These are phyloP conservation scores for Sclerotinia subarctica DNA, from an alignment of 2,329 filamentous ascomycete genomes.

Conservation along the genomic window DNA sequence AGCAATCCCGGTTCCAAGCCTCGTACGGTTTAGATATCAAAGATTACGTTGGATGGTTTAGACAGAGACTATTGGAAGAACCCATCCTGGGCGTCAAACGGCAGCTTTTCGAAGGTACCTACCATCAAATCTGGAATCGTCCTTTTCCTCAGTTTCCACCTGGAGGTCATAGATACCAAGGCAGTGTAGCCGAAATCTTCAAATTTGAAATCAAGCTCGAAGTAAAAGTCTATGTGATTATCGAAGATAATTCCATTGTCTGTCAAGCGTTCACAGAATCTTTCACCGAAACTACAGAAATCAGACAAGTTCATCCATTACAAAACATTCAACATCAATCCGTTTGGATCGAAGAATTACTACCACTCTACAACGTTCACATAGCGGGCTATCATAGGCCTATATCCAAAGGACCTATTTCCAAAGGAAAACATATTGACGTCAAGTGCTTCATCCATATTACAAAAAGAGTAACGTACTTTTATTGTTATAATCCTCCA, in stretches of 20 bases:
- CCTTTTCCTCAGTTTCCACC: not conserved
- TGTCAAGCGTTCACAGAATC: no score
- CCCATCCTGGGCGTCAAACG: no score
- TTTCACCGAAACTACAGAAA: no score
- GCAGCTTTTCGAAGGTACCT: not conserved
- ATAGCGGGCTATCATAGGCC: not conserved
- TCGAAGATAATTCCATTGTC: not conserved
- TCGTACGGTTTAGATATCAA: not conserved
- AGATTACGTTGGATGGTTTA: not conserved
- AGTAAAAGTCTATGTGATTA: not conserved
- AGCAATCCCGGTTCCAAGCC: not conserved
- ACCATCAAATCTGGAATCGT: not conserved
- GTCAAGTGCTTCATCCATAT: not conserved
- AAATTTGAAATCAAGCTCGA: not conserved
- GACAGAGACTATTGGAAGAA: not conserved
- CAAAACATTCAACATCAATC: not conserved
- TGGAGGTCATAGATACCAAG: not conserved
- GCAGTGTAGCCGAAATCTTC: not conserved
- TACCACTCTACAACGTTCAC: accelerated
- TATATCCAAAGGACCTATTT: no score
- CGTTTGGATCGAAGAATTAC: not conserved
- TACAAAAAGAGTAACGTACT: not conserved
- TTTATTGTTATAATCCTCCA: not conserved
- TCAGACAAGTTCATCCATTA: not conserved
- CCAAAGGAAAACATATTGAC: not conserved